Evolutionary conservation across 2,329 filamentous ascomycete genomes (phyloP).

Genomic region (Sporothrix luriei): DNA sequence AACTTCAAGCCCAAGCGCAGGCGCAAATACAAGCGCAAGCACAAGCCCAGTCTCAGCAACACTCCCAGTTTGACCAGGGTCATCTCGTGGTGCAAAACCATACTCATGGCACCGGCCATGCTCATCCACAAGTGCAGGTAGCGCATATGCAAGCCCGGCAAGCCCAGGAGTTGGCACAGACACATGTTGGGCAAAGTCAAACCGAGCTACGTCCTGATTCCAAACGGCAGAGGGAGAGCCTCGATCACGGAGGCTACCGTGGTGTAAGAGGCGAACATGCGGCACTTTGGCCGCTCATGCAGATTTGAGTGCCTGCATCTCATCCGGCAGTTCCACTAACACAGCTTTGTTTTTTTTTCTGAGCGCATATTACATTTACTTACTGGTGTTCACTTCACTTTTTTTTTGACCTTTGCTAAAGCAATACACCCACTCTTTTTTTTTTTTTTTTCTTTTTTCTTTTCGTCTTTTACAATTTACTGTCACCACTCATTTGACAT

Average conservation of each 20-base stretch:
- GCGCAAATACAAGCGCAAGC: slow-evolving; percentile 8
- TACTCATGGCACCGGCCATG: not conserved
- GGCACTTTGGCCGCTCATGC: slow-evolving; percentile 30
- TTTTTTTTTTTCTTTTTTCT: not conserved
- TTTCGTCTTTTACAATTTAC: too few relatives aligned
- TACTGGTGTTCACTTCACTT: not conserved
- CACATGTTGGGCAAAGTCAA: slow-evolving; percentile 8
- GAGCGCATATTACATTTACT: not conserved
- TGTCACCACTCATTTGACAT: not conserved
- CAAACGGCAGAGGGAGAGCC: slow-evolving; percentile 28
- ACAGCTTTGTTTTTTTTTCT: not conserved
- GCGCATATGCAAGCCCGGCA: not conserved
- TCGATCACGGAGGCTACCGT: slow-evolving; percentile 28
- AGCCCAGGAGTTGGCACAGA: not conserved
- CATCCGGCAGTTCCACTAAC: not conserved
- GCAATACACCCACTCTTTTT: not conserved
- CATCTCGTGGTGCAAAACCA: not conserved
- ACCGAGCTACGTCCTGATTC: slow-evolving; percentile 24
- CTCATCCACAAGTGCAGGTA: not conserved
- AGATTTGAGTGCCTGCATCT: not conserved
- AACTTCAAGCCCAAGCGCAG: slow-evolving; percentile 11
- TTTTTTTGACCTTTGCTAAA: not conserved
- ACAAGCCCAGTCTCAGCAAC: slow-evolving; percentile 13
- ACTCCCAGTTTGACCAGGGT: not conserved
- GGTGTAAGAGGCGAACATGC: slow-evolving; percentile 27